phyloP scores from a whole-genome alignment of 352 stramenopile genomes.

The Blastocystis sp. region DNA sequence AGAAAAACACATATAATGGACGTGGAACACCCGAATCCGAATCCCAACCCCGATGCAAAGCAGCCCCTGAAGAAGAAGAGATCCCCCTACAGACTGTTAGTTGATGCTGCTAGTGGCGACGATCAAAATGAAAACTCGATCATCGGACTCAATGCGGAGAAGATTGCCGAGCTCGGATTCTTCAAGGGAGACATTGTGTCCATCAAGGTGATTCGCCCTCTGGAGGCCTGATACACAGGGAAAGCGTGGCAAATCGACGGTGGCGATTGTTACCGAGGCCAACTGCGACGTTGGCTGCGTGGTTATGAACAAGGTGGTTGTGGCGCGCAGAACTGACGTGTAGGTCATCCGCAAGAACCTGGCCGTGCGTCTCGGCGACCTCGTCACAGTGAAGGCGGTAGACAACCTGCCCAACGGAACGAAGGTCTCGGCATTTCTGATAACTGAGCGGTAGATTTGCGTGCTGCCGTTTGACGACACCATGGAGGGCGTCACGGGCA shows the following conservation, averaged over 20 bases:
- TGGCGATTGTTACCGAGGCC: conserved; percentile 96
- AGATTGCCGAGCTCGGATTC: conserved; percentile 96
- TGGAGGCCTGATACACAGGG: conserved; percentile 73
- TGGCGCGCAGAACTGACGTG: neutral
- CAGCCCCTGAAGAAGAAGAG: conserved; percentile 82
- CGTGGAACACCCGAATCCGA: conserved; percentile 42
- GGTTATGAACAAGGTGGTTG: conserved; percentile 93
- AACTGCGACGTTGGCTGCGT: conserved; percentile 93
- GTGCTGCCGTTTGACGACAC: conserved; percentile 97
- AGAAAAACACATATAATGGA: conserved; percentile 58
- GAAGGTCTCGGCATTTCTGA: conserved; percentile 10
- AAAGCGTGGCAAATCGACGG: conserved; percentile 95
- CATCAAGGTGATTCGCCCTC: conserved; percentile 81
- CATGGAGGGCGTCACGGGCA: conserved; percentile 98
- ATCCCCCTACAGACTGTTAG: conserved; percentile 93
- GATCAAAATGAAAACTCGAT: conserved; percentile 89
- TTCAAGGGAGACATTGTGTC: conserved; percentile 97
- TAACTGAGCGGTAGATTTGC: conserved; percentile 38
- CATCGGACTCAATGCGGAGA: conserved; percentile 82
- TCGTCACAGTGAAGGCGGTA: conserved; percentile 88
- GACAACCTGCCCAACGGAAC: conserved; percentile 66
- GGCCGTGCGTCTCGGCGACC: conserved; percentile 90
- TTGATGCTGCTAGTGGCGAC: conserved; percentile 94
- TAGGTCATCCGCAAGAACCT: conserved; percentile 96
- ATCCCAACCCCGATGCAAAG: conserved; percentile 46